phyloP scores from a whole-genome alignment of 371 early-diverging fungal genomes.

The Chytridium lagenaria region DNA sequence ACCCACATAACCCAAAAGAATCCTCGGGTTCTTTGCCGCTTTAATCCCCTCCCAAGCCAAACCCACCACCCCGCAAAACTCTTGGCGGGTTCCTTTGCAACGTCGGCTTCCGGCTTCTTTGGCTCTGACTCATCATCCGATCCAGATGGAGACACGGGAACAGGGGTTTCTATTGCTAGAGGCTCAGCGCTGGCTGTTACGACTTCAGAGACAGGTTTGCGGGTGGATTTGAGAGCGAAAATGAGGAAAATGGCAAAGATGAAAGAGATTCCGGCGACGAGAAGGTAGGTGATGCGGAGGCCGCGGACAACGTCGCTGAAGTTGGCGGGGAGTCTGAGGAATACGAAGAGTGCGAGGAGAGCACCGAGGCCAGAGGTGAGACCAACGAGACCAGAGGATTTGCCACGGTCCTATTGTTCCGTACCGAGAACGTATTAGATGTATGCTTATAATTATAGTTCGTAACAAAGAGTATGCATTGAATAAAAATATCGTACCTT shows the following conservation, averaged over 20 bases:
- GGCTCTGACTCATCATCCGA: not conserved
- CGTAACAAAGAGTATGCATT: not conserved
- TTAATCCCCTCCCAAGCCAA: constrained; percentile 43
- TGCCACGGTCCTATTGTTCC: constrained; percentile 48
- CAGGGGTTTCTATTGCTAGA: not conserved
- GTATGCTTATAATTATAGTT: constrained; percentile 1
- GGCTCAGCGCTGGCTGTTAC: too few relatives aligned
- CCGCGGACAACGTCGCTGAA: constrained; percentile 38
- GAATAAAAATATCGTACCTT: constrained; percentile 13
- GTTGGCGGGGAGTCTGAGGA: constrained; percentile 49
- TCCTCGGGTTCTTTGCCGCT: constrained; percentile 63
- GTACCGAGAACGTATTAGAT: not conserved
- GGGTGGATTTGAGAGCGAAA: constrained; percentile 25
- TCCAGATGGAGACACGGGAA: not conserved
- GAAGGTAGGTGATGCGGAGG: constrained; percentile 39
- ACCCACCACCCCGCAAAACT: too few relatives aligned
- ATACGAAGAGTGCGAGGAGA: constrained; percentile 52
- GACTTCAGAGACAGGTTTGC: too few relatives aligned
- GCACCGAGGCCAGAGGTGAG: constrained; percentile 52
- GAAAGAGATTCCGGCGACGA: constrained; percentile 39
- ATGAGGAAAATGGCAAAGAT: constrained; percentile 32
- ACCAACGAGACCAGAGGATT: constrained; percentile 50
- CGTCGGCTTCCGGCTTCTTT: too few relatives aligned
- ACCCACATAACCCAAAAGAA: constrained; percentile 60
- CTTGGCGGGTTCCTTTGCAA: too few relatives aligned